Evolutionary conservation across 495 filamentous ascomycete species (phyloP).

Genomic region (Chlorociboria aeruginascens): DNA sequence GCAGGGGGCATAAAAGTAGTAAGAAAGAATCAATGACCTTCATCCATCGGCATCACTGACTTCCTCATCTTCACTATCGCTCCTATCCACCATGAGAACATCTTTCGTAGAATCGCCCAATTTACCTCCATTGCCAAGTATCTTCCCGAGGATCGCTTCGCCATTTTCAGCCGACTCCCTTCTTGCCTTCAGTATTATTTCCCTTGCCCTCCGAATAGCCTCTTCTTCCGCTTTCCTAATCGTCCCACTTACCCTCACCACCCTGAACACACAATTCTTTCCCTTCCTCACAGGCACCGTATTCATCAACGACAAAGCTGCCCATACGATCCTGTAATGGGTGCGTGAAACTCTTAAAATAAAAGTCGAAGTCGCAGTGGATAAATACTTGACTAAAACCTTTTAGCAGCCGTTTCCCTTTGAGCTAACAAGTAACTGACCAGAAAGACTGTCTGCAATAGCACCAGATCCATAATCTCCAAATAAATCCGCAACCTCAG

Average conservation of each 20-base stretch:
- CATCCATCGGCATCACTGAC: constrained; percentile 35
- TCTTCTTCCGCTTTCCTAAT: constrained; percentile 88
- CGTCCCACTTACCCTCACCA: constrained; percentile 88
- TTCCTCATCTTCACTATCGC: constrained; percentile 29
- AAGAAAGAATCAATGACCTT: constrained; percentile 27
- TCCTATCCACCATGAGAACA: constrained; percentile 31
- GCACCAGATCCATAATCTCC: constrained; percentile 83
- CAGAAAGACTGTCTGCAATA: constrained; percentile 48
- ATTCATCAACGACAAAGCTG: constrained; percentile 74
- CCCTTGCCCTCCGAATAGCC: constrained; percentile 62
- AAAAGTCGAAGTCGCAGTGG: constrained; percentile 81
- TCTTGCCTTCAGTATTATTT: constrained; percentile 52
- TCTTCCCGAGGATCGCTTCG: constrained; percentile 26
- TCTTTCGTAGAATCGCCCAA: constrained; percentile 21
- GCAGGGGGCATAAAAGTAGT: constrained; percentile 27
- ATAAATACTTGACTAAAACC: constrained; percentile 77
- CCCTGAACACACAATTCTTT: constrained; percentile 61
- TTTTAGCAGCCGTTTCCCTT: constrained; percentile 6
- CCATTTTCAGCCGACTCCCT: constrained; percentile 21
- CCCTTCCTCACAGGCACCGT: constrained; percentile 45
- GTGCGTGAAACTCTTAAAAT: constrained; percentile 72
- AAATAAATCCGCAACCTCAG: constrained; percentile 58
- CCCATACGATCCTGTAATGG: constrained; percentile 79
- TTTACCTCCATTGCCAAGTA: constrained; percentile 24
- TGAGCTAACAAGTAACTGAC: constrained; percentile 28